Evolutionary conservation across 2,329 filamentous ascomycete species (phyloP).

Genomic region (Aspergillus novofumigatus): DNA sequence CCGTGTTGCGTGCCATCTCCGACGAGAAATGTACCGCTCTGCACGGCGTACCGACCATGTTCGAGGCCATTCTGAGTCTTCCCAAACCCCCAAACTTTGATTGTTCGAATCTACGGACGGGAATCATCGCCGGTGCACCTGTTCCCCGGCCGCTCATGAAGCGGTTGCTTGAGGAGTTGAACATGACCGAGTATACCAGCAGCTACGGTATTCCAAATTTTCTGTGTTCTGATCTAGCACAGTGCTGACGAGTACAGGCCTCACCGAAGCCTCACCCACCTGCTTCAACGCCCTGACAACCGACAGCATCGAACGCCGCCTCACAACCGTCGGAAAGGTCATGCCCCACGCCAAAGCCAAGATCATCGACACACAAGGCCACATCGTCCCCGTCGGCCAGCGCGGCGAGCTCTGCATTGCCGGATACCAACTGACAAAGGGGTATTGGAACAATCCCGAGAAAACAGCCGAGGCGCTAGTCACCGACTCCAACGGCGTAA

Average conservation of each 20-base stretch:
- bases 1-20: conserved; percentile 63
- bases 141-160: conserved; percentile 74
- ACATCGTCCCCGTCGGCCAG: conserved; percentile 62
- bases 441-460: conserved; percentile 63
- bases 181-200: conserved; percentile 70
- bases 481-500: conserved; percentile 53
- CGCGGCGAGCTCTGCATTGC: conserved; percentile 73
- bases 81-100: conserved; percentile 47
- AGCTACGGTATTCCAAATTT: conserved; percentile 49
- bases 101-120: conserved; percentile 60
- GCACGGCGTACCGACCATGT: conserved; percentile 82
- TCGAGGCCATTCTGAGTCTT: conserved; percentile 58
- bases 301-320: conserved; percentile 61
- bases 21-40: conserved; percentile 68
- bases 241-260: conserved; percentile 32
- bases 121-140: conserved; percentile 74
- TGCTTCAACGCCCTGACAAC: conserved; percentile 77
- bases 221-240: too few relatives aligned
- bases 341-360: conserved; percentile 75
- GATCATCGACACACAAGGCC: conserved; percentile 63
- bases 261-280: conserved; percentile 75
- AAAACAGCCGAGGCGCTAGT: conserved; percentile 71
- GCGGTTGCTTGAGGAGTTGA: conserved; percentile 63
- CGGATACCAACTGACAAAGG: conserved; percentile 66
- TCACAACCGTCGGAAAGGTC: conserved; percentile 70